Conservation (phyloP, 495 filamentous ascomycete genomes). For the Lasiosphaeriaceae sp. region DNA sequence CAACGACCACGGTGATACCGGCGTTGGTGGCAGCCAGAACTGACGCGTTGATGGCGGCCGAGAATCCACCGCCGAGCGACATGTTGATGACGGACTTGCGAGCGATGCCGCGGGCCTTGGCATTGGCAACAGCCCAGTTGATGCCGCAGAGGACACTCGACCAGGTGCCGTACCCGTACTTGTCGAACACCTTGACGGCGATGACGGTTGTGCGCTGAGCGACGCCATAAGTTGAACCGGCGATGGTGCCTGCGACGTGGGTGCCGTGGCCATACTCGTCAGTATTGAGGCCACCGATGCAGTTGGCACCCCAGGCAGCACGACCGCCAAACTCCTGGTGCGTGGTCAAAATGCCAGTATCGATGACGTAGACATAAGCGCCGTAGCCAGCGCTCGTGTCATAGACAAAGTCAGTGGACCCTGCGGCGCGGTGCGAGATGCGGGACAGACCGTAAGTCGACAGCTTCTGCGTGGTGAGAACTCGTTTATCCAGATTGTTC, state of each 20-base stretch:
- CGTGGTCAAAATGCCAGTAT: conserved; percentile 50
- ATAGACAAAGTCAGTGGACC: conserved; percentile 39
- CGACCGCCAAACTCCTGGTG: conserved; percentile 56
- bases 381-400: conserved; percentile 13
- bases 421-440: conserved; percentile 44
- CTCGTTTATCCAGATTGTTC: conserved; percentile 10
- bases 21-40: conserved; percentile 41
- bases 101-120: conserved; percentile 30
- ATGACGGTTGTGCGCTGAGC: conserved; percentile 60
- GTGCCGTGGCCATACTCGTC: conserved; percentile 62
- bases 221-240: conserved; percentile 58
- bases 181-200: conserved; percentile 62
- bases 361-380: conserved; percentile 48
- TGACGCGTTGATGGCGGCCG: conserved; percentile 47
- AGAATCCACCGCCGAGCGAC: conserved; percentile 51
- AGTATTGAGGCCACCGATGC: conserved; percentile 37
- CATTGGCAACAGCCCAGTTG: conserved; percentile 50
- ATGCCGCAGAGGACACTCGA: conserved; percentile 48
- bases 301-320: conserved; percentile 54
- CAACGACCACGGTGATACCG: conserved; percentile 50
- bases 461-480: conserved; percentile 8
- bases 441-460: conserved; percentile 52
- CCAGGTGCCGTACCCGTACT: conserved; percentile 37
- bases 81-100: conserved; percentile 47
- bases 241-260: conserved; percentile 56